These are phyloP conservation scores for Usnea hakonensis DNA, from an alignment of 495 filamentous ascomycete genomes.

Conservation along the genomic window DNA sequence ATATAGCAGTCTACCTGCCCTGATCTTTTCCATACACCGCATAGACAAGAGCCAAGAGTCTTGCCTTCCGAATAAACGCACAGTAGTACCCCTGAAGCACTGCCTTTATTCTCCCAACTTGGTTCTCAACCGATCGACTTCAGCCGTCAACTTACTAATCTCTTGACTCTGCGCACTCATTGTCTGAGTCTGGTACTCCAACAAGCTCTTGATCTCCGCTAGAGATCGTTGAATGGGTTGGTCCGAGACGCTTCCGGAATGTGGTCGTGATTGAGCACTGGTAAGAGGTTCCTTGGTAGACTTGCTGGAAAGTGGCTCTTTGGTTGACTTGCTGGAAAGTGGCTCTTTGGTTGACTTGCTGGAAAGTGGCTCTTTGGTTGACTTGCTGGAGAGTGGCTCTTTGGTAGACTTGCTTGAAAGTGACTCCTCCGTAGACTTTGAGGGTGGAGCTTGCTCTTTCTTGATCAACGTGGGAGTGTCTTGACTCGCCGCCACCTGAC, in stretches of 20 bases:
- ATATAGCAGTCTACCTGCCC: neutral
- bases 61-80: neutral
- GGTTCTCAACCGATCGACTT: slow-evolving; percentile 66
- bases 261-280: neutral
- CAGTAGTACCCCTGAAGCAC: neutral
- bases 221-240: slow-evolving; percentile 29
- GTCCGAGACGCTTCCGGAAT: slow-evolving; percentile 4
- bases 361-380: neutral
- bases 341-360: slow-evolving; percentile 3
- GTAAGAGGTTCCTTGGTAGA: neutral
- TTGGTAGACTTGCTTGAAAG: slow-evolving; percentile 6
- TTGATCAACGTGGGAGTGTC: slow-evolving; percentile 14
- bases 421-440: slow-evolving; percentile 12
- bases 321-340: slow-evolving; percentile 8
- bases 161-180: slow-evolving; percentile 55
- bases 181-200: slow-evolving; percentile 55
- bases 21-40: neutral
- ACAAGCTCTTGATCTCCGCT: slow-evolving; percentile 55
- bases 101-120: slow-evolving; percentile 22
- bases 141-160: slow-evolving; percentile 54
- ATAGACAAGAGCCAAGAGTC: neutral
- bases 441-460: slow-evolving; percentile 4
- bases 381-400: neutral
- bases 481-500: slow-evolving; percentile 13
- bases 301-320: slow-evolving; percentile 1